Evolutionary conservation across 768 basidiomycete species (phyloP), one percentile per base, ranked within the genome.

Genomic region (Leccinum fibrillosum): DNA sequence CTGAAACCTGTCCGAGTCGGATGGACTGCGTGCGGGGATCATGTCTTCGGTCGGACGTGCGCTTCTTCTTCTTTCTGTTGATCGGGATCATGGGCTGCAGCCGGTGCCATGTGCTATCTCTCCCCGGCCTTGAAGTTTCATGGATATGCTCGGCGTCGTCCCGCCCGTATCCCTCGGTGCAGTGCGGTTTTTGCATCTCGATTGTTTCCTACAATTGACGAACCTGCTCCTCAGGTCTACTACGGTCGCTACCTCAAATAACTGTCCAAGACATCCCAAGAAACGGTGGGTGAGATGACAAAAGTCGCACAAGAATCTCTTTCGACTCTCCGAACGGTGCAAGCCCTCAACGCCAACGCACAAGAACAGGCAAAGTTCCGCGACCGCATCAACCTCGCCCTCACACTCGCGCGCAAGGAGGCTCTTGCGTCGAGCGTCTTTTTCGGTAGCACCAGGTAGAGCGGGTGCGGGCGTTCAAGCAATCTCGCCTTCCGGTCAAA

Each of bases 191-290:
- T 28, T 28, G 8, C 25, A 23, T 25, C 1, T 25, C 45, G 21
- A 21, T 13, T 21, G 10, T 21, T 12, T 23, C 9, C 2, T 28
- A 28, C 48, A n/a, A 17, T 56, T 69, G 55, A 64, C 56, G 57
- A 53, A 7, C 19, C 11, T 34, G 2, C 15, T 25, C 4, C 2
- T 21, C 61, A 95, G 90, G 92, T 98, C 15, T 90, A 94, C 71
- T 99, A 99, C 66, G 96, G 96, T 62, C 86, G 94, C 13, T 99
- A 97, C 74, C 76, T 99, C 55, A 93, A 94, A 70, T 88, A 86
- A 61, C 82, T 99, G 3, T 92, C 92, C 7, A 93, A 92, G 65
- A 78, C 86, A 67, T 95, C 96, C 7, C 96, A 99, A 72, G 94
- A 94, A 67, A 93, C 95, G 3, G 82, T 97, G 53, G 95, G 95